Percentiles rank a stretch among this genome's conserved stretches.
These are phyloP conservation scores for Ustilago lituana DNA, from an alignment of 1,284 basidiomycete species.

Conservation along the genomic window DNA sequence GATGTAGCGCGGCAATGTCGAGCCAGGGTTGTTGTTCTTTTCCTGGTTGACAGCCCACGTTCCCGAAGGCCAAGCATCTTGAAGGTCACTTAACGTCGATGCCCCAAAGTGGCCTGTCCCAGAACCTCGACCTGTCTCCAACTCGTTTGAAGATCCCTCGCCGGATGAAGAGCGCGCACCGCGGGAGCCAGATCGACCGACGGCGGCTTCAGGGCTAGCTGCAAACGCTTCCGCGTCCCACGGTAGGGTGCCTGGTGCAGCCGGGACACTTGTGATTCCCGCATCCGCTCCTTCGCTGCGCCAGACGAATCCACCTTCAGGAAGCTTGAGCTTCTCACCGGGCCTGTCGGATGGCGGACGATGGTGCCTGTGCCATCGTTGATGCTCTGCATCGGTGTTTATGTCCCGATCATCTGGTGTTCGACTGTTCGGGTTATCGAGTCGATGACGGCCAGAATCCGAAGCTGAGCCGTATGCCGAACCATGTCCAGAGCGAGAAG, in stretches of 20 bases:
- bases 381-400: constrained; percentile 40
- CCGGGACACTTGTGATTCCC: constrained; percentile 24
- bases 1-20: constrained; percentile 36
- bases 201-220: constrained; percentile 26
- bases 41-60: constrained; percentile 45
- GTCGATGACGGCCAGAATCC: constrained; percentile 15
- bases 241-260: constrained; percentile 22
- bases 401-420: constrained; percentile 41
- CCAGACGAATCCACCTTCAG: constrained; percentile 56
- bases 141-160: constrained; percentile 36
- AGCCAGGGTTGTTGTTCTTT: constrained; percentile 20
- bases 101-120: constrained; percentile 30
- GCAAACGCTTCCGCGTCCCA: constrained; percentile 45
- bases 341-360: constrained; percentile 34
- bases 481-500: constrained; percentile 15
- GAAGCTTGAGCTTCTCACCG: constrained; percentile 42
- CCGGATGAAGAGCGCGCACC: constrained; percentile 30
- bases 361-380: constrained; percentile 54
- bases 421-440: constrained; percentile 11
- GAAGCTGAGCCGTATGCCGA: constrained; percentile 27
- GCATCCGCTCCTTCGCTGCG: constrained; percentile 44
- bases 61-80: constrained; percentile 43
- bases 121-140: constrained; percentile 15
- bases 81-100: constrained; percentile 40
- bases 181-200: constrained; percentile 14